Evolutionary conservation across 2,329 filamentous ascomycete genomes (phyloP).

Genomic region (Alternaria sp.): DNA sequence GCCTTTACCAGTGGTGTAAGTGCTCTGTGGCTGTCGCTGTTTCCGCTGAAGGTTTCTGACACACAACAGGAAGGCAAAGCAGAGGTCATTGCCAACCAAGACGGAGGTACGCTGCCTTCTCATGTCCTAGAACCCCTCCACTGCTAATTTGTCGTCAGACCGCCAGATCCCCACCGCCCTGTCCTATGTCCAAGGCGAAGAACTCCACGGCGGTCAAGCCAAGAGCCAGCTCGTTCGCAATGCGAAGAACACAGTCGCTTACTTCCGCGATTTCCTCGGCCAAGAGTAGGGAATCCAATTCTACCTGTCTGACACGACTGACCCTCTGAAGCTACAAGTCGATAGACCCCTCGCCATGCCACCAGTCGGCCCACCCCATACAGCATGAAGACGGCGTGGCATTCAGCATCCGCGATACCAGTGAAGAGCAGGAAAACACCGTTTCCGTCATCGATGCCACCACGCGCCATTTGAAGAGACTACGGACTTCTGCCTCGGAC

Average conservation of each 20-base stretch:
- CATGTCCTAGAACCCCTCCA: slow-evolving; percentile 12
- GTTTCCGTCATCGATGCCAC: slow-evolving; percentile 82
- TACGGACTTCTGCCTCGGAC: slow-evolving; percentile 84
- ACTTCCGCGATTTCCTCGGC: slow-evolving; percentile 94
- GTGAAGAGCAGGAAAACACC: slow-evolving; percentile 63
- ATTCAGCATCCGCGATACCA: slow-evolving; percentile 84
- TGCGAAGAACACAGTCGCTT: slow-evolving; percentile 89
- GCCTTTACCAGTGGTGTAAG: slow-evolving; percentile 77
- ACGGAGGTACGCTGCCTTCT: slow-evolving; percentile 73
- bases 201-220: slow-evolving; percentile 95
- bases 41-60: slow-evolving; percentile 18
- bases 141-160: slow-evolving; percentile 63
- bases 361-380: slow-evolving; percentile 89
- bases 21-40: not conserved
- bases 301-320: slow-evolving; percentile 19
- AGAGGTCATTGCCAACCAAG: slow-evolving; percentile 98
- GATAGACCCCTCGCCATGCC: slow-evolving; percentile 94
- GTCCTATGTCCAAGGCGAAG: slow-evolving; percentile 94
- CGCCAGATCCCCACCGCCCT: slow-evolving; percentile 95
- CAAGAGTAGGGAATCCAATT: slow-evolving; percentile 72
- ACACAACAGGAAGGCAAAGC: slow-evolving; percentile 79
- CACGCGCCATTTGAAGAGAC: slow-evolving; percentile 82
- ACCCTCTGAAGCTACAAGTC: slow-evolving; percentile 75
- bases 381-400: slow-evolving; percentile 75
- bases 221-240: slow-evolving; percentile 95